Evolutionary conservation across 331 rosid species (phyloP).

Genomic region (Malus hybrid): DNA sequence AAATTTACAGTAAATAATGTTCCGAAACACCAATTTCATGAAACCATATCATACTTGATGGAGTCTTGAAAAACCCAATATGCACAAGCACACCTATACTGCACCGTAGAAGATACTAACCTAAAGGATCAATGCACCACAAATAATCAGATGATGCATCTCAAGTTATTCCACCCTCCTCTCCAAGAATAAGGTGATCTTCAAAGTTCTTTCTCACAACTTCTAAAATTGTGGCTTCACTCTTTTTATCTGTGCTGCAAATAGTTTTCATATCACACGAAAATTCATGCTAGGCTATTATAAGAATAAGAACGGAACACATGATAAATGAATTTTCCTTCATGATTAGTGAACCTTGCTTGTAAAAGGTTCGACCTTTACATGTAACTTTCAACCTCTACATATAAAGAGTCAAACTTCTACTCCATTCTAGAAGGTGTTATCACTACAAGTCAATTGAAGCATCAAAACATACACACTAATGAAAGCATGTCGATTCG

Average conservation of each 20-base stretch:
- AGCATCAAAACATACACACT: conserved; percentile 15
- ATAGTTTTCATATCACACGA: not conserved
- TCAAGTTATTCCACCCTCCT: conserved; percentile 95
- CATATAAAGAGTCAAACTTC: not conserved
- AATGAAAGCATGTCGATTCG: conserved; percentile 10
- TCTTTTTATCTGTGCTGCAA: conserved; percentile 89
- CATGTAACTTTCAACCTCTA: not conserved
- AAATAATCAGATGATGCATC: conserved; percentile 83
- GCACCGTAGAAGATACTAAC: conserved; percentile 28
- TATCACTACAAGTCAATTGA: not conserved
- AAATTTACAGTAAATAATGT: not conserved
- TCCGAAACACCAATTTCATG: not conserved
- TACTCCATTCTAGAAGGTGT: not conserved
- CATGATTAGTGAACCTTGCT: too few species aligned
- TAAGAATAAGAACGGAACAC: not conserved
- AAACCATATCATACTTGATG: not conserved
- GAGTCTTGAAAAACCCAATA: not conserved
- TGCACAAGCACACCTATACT: not conserved
- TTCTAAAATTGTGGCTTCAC: conserved; percentile 79
- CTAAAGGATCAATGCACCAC: conserved; percentile 99
- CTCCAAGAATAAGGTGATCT: conserved; percentile 91
- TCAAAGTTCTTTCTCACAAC: conserved; percentile 60
- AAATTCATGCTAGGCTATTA: not conserved
- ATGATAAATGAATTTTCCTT: not conserved
- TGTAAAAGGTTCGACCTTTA: not conserved